phyloP scores from a whole-genome alignment of 2,329 filamentous ascomycete species.

The Colletotrichum cordylinicola region DNA sequence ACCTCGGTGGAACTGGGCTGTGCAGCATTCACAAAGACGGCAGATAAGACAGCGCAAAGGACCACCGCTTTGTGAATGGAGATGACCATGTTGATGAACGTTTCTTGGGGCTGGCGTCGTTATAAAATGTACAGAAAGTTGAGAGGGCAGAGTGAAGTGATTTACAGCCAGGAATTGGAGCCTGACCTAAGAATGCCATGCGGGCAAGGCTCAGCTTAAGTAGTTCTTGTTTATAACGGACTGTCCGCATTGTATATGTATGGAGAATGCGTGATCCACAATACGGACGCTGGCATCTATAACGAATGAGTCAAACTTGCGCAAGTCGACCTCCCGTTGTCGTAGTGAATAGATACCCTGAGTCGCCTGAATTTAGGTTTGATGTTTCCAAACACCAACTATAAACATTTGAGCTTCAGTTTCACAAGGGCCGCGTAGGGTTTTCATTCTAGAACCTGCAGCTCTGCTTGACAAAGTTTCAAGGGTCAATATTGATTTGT shows the following conservation, averaged over 20 bases:
- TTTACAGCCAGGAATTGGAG: not conserved
- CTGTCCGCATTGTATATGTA: too few species aligned
- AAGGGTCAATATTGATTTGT: not conserved
- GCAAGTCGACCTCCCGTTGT: not conserved
- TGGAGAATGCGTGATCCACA: too few species aligned
- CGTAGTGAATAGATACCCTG: not conserved
- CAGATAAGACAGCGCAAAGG: not conserved
- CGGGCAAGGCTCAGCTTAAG: not conserved
- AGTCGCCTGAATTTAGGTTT: not conserved
- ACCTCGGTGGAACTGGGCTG: not conserved
- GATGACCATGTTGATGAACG: not conserved
- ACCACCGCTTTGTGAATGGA: not conserved
- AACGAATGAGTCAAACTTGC: not conserved
- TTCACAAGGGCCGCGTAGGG: not conserved
- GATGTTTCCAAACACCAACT: not conserved
- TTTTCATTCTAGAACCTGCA: not conserved
- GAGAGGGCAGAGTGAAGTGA: not conserved
- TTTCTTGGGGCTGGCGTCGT: not conserved
- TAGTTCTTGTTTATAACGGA: not conserved
- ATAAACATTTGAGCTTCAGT: not conserved
- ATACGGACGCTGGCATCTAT: not conserved
- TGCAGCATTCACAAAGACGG: not conserved
- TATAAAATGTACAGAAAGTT: not conserved
- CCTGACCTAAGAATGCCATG: not conserved
- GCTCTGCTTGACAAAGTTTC: not conserved